A percentile compares a stretch with the other conserved stretches of the same genome.
phyloP scores from a whole-genome alignment of 2,329 filamentous ascomycete genomes.

The Epichloe amarillans region DNA sequence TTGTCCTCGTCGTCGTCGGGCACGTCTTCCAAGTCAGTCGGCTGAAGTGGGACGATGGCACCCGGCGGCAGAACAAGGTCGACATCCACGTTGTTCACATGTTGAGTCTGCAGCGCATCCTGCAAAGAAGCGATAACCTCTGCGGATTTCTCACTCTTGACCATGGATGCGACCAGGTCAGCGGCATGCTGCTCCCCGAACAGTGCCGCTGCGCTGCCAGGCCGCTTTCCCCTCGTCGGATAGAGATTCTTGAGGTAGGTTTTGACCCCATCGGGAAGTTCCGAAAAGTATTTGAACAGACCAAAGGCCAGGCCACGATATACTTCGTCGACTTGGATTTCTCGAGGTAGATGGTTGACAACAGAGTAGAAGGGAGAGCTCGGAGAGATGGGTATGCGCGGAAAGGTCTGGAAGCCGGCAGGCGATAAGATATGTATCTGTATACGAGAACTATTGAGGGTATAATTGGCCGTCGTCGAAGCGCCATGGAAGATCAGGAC shows the following conservation, averaged over 20 bases:
- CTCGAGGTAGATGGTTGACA: slow-evolving; percentile 78
- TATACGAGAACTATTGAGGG: slow-evolving; percentile 79
- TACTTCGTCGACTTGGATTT: slow-evolving; percentile 90
- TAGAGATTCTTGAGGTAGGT: slow-evolving; percentile 49
- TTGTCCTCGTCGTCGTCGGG: slow-evolving; percentile 53
- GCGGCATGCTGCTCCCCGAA: slow-evolving; percentile 91
- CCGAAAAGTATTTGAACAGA: slow-evolving; percentile 84
- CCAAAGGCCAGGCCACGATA: slow-evolving; percentile 86
- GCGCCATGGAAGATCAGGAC: slow-evolving; percentile 86
- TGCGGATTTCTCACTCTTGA: slow-evolving; percentile 61
- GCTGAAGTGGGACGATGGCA: slow-evolving; percentile 52
- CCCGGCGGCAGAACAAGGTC: slow-evolving; percentile 76
- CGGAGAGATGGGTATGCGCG: slow-evolving; percentile 83
- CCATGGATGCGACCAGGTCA: slow-evolving; percentile 75
- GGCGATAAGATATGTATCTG: slow-evolving; percentile 87
- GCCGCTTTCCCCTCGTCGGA: slow-evolving; percentile 40
- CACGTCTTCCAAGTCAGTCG: slow-evolving; percentile 45
- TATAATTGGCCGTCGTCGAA: slow-evolving; percentile 78
- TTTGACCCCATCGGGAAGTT: slow-evolving; percentile 69
- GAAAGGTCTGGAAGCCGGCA: slow-evolving; percentile 79
- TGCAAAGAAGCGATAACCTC: slow-evolving; percentile 63
- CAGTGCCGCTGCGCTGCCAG: slow-evolving; percentile 52
- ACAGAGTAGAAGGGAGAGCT: slow-evolving; percentile 84
- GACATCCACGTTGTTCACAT: slow-evolving; percentile 72
- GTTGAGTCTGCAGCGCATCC: slow-evolving; percentile 66